Conservation (phyloP, 2,329 filamentous ascomycete species). For the Pseudonectria buxi region DNA sequence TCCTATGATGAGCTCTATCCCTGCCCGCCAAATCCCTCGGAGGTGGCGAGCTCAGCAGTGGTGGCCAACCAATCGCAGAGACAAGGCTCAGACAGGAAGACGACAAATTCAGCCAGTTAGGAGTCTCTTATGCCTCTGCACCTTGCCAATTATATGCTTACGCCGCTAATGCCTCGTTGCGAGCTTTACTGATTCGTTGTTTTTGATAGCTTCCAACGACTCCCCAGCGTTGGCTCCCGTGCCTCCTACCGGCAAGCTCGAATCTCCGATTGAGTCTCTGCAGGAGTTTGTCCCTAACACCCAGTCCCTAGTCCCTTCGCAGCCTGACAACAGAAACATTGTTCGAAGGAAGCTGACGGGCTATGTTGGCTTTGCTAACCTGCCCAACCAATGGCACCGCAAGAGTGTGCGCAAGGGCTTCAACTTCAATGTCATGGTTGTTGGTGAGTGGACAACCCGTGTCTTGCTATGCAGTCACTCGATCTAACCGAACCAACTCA, state of each 20-base stretch:
- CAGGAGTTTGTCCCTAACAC: conserved; percentile 33
- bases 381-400: conserved; percentile 99
- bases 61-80: not conserved
- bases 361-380: conserved; percentile 96
- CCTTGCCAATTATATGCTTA: conserved; percentile 8
- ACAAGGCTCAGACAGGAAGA: not conserved
- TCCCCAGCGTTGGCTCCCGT: conserved; percentile 37
- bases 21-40: conserved; percentile 6
- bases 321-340: conserved; percentile 78
- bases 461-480: no score
- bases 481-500: not conserved
- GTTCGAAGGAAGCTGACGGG: conserved; percentile 96
- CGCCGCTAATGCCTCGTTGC: not conserved
- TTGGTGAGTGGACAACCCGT: conserved; percentile 61
- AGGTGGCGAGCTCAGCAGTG: not conserved
- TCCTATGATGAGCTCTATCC: conserved; percentile 42
- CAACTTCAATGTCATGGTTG: conserved; percentile 99
- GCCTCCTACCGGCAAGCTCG: conserved; percentile 33
- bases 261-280: conserved; percentile 21
- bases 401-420: conserved; percentile 99
- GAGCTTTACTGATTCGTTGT: conserved; percentile 28
- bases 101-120: conserved; percentile 28
- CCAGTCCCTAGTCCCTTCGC: conserved; percentile 25
- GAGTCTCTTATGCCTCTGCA: conserved; percentile 20
- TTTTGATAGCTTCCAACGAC: conserved; percentile 37